Conservation (phyloP, 2,329 filamentous ascomycete species). For the Dactylellina sp. region DNA sequence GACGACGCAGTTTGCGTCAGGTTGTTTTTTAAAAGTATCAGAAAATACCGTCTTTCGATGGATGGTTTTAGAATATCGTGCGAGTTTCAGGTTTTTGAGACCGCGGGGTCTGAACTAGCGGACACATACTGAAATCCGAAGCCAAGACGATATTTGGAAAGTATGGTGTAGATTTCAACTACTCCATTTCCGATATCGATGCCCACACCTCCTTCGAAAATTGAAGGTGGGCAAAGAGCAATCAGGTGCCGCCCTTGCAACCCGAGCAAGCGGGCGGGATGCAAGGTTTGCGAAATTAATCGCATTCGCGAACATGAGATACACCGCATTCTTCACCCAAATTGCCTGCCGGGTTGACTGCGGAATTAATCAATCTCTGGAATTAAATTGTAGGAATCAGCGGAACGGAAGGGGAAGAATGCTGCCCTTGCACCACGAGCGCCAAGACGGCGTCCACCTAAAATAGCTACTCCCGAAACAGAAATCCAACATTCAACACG, state of each 20-base stretch:
- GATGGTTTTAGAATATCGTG: not conserved
- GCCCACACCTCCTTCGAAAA: not conserved
- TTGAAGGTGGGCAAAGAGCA: constrained; percentile 1
- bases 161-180: not conserved
- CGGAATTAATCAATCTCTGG: too few relatives aligned
- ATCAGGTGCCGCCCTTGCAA: not conserved
- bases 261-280: not conserved
- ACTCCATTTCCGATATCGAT: not conserved
- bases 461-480: not conserved
- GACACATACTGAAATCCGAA: not conserved
- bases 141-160: constrained; percentile 2
- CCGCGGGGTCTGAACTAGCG: not conserved
- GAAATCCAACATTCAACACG: not conserved
- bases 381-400: too few relatives aligned
- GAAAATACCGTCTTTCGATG: not conserved
- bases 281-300: constrained; percentile 3
- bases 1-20: not conserved
- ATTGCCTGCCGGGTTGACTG: too few relatives aligned
- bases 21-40: not conserved
- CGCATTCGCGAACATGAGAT: not conserved
- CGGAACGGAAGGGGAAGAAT: too few relatives aligned
- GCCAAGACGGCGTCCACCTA: too few relatives aligned
- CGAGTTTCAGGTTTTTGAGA: not conserved
- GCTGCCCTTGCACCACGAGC: too few relatives aligned
- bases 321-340: too few relatives aligned